phyloP scores from a whole-genome alignment of 2,329 filamentous ascomycete genomes.

The Stachybotrys chlorohalonatus region DNA sequence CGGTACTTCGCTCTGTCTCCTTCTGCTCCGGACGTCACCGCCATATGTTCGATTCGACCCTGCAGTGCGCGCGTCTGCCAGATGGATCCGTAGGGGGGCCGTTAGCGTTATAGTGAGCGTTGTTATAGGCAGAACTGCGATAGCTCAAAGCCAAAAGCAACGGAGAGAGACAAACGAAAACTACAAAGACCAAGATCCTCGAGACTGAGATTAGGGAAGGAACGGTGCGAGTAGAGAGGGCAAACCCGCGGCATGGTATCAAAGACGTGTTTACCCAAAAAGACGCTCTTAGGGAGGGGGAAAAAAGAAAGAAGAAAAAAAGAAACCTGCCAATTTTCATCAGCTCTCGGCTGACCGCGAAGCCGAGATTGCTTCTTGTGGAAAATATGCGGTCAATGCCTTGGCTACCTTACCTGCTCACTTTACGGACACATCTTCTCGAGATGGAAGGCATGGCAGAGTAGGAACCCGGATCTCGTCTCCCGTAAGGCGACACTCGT shows the following conservation, averaged over 20 bases:
- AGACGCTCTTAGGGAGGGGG: neutral
- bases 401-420: neutral
- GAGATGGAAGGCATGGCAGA: neutral
- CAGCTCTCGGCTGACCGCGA: neutral
- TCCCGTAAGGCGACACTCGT: neutral
- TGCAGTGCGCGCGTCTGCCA: neutral
- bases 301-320: neutral
- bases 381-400: neutral
- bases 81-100: too few species aligned
- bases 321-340: neutral
- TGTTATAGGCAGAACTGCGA: neutral
- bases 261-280: too few species aligned
- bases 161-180: neutral
- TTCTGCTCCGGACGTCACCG: neutral
- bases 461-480: neutral
- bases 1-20: neutral
- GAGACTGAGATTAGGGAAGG: neutral
- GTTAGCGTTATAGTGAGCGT: neutral
- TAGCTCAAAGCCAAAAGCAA: neutral
- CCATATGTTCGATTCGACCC: neutral
- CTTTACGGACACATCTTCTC: too few species aligned
- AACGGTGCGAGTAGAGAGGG: neutral
- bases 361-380: neutral
- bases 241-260: neutral
- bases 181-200: neutral